Evolutionary conservation across 1,139 yeast genomes (phyloP), one percentile per base, ranked within the genome.

Genomic region (Geotrichum phurueaensis): DNA sequence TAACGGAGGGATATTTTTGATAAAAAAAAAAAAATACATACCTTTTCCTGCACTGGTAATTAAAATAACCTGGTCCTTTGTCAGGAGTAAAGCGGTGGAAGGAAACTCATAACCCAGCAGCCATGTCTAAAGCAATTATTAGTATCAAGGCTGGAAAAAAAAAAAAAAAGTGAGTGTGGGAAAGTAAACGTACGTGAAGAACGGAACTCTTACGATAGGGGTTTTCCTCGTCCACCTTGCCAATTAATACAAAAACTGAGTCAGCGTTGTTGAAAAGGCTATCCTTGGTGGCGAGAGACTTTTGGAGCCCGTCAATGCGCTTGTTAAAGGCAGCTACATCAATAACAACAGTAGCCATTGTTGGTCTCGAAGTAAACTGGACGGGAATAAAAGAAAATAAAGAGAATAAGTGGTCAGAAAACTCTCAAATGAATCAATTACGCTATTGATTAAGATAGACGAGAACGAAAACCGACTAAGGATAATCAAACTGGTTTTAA

Each of bases 81-180:
- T 82, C 63, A 92, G 77, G 58, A 81, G 84, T 62, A 94, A 75
- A 52, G 85, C 86, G 1, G 98, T 91, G 61, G 96, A 95, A 25
- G 96, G 96, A 71, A 94, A 92, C 72, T 95, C 98, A 72, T 92
- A 94, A 6, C 98, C 97, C 62, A 94, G 78, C 62, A 94, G 78
- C 98, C 98, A 94, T 57, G 87, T 87, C 66, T 65, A 53, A 39
- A 27, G 45, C n/a, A 22, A 43, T 13, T 27, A 45, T 53, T 53
- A 55, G 55, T 49, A 36, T 53, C 18, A 15, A 33, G 23, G 23
- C 9, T 20, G 27, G 22, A 18, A 20, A 54, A n/a, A n/a, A n/a
- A n/a, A n/a, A n/a, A n/a, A n/a, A n/a, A n/a, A 27, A n/a, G 53
- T 18, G 7, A n/a, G 25, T 18, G 3, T 27, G 12, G 27, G n/a